Conservation (phyloP, 495 filamentous ascomycete genomes). For the Parachaetomium inaequale region DNA sequence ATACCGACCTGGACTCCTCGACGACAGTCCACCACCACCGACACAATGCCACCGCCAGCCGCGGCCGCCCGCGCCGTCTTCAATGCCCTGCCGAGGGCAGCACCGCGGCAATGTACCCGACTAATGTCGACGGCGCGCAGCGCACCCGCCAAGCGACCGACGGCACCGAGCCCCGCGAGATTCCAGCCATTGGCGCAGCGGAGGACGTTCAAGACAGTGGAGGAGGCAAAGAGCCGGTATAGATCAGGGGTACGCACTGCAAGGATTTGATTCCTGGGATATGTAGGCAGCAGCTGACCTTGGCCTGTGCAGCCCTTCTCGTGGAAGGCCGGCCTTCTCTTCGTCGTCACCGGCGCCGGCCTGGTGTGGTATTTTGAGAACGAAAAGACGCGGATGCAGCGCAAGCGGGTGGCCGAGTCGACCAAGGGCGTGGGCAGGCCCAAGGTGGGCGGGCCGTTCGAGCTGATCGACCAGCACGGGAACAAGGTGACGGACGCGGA, state of each 20-base stretch:
- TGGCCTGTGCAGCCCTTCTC: conserved; percentile 71
- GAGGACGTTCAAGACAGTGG: conserved; percentile 49
- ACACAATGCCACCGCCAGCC: conserved; percentile 30
- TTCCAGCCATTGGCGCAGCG: conserved; percentile 34
- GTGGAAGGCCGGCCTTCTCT: conserved; percentile 80
- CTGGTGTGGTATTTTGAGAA: conserved; percentile 85
- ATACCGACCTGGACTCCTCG: not conserved
- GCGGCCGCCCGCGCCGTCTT: conserved; percentile 25
- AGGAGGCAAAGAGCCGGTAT: conserved; percentile 53
- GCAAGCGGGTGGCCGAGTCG: conserved; percentile 80
- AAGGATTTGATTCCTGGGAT: not conserved
- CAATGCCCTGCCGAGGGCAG: conserved; percentile 23
- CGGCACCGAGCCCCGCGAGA: conserved; percentile 14
- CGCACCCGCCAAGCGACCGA: conserved; percentile 20
- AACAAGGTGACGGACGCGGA: conserved; percentile 69
- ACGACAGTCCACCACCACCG: conserved; percentile 1
- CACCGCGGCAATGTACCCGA: conserved; percentile 27
- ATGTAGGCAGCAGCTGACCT: conserved; percentile 15
- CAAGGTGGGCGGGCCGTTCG: conserved; percentile 86
- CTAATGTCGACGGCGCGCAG: conserved; percentile 27
- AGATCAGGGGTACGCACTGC: conserved; percentile 44
- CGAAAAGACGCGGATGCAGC: conserved; percentile 84
- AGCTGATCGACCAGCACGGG: conserved; percentile 77
- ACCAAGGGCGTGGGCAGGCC: conserved; percentile 89
- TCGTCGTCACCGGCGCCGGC: conserved; percentile 70